These are phyloP conservation scores for Cicer pinnatifidum DNA, from an alignment of 306 rosid species.

Conservation along the genomic window DNA sequence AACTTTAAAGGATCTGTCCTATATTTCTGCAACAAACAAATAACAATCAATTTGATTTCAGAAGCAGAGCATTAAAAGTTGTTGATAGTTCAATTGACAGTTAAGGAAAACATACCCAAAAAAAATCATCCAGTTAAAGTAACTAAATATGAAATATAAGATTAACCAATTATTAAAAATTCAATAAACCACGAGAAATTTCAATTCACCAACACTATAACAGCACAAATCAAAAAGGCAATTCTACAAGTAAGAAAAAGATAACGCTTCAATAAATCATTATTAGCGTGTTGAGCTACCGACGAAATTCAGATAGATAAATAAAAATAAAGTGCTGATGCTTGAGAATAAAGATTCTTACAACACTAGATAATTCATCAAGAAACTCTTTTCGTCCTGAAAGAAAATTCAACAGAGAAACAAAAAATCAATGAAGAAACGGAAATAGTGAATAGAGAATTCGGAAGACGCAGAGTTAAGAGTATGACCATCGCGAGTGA, in stretches of 20 bases:
- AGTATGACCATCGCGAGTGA: conserved; percentile 57
- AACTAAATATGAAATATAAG: conserved; percentile 3
- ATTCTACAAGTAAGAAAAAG: neutral
- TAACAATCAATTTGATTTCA: conserved; percentile 46
- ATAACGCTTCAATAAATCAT: conserved; percentile 11
- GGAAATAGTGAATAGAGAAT: neutral
- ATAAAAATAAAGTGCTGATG: conserved; percentile 30
- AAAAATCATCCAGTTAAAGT: neutral
- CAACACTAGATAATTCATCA: conserved; percentile 73
- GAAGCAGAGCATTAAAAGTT: conserved; percentile 27
- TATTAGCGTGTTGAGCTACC: conserved; percentile 19
- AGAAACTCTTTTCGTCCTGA: conserved; percentile 71
- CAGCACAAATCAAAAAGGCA: neutral
- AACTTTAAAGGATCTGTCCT: conserved; percentile 62
- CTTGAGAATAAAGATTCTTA: conserved; percentile 59
- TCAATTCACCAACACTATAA: conserved; percentile 34
- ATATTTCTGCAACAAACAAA: conserved; percentile 71
- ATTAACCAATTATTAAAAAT: conserved; percentile 7
- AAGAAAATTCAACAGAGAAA: conserved; percentile 37
- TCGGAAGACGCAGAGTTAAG: neutral
- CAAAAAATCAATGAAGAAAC: conserved; percentile 40
- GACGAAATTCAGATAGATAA: neutral
- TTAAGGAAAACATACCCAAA: neutral
- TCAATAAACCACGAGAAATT: conserved; percentile 29
- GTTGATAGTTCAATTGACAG: conserved; percentile 38